Evolutionary conservation across 129 eudicot genomes (phyloP).

Genomic region (Flaveria bidentis): DNA sequence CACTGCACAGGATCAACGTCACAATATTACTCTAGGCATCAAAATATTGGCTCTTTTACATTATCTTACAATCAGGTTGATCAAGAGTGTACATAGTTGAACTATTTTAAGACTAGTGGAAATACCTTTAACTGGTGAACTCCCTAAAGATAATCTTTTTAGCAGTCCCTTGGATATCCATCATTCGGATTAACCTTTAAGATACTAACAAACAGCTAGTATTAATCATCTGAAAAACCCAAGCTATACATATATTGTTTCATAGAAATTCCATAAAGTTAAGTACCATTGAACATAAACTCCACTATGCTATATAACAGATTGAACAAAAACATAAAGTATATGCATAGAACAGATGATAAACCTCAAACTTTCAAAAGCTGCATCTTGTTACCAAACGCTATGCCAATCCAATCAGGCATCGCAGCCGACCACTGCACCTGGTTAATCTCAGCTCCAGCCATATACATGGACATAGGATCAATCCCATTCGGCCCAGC

Average conservation of each 20-base stretch:
- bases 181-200: neutral
- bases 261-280: neutral
- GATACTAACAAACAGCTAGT: neutral
- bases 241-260: conserved; percentile 19
- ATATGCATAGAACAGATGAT: conserved; percentile 6
- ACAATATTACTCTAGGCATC: neutral
- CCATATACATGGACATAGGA: conserved; percentile 53
- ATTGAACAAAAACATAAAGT: conserved; percentile 23
- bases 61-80: neutral
- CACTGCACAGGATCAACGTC: neutral
- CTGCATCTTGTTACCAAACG: conserved; percentile 61
- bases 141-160: neutral
- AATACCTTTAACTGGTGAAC: too few relatives aligned
- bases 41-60: neutral
- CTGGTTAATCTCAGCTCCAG: conserved; percentile 62
- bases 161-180: neutral
- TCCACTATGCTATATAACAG: neutral
- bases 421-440: conserved; percentile 62
- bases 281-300: neutral
- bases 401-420: conserved; percentile 69
- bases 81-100: neutral
- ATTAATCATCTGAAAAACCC: neutral
- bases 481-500: conserved; percentile 63
- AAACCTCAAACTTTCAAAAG: conserved; percentile 58
- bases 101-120: neutral